Conservation (phyloP, 768 basidiomycete genomes). For the Lactarius tabidus region DNA sequence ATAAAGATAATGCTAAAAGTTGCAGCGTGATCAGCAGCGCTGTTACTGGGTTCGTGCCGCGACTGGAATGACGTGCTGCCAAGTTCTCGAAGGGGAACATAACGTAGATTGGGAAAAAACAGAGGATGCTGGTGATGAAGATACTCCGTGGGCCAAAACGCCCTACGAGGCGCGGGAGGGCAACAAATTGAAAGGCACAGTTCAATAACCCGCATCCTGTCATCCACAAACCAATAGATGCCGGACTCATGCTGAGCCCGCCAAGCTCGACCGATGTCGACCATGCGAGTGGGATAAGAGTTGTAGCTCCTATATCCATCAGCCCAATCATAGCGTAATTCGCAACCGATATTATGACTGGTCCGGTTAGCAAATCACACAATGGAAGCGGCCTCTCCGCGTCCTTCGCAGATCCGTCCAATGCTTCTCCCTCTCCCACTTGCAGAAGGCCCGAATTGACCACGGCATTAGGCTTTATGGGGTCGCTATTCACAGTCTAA, state of each 20-base stretch:
- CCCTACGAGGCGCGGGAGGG: constrained; percentile 37
- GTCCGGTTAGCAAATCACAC: constrained; percentile 31
- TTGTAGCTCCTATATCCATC: constrained; percentile 38
- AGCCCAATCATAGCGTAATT: constrained; percentile 45
- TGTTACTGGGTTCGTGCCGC: neutral
- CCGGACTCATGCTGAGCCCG: constrained; percentile 37
- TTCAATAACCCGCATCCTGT: constrained; percentile 37
- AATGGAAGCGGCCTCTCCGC: constrained; percentile 31
- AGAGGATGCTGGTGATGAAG: constrained; percentile 28
- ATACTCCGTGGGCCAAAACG: constrained; percentile 37
- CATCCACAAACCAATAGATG: constrained; percentile 38
- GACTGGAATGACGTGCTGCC: neutral
- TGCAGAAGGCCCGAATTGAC: neutral
- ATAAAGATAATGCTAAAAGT: constrained; percentile 6
- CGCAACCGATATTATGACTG: constrained; percentile 40
- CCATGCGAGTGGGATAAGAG: constrained; percentile 45
- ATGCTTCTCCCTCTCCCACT: neutral
- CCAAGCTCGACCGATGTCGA: constrained; percentile 41
- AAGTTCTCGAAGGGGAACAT: constrained; percentile 32
- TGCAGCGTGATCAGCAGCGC: constrained; percentile 8
- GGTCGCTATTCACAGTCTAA: constrained; percentile 3
- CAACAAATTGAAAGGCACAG: constrained; percentile 37
- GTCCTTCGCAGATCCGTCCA: neutral
- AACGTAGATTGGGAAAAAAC: constrained; percentile 28
- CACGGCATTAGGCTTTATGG: neutral